Evolutionary conservation across 306 rosid species (phyloP).

Genomic region (Prunus padus): DNA sequence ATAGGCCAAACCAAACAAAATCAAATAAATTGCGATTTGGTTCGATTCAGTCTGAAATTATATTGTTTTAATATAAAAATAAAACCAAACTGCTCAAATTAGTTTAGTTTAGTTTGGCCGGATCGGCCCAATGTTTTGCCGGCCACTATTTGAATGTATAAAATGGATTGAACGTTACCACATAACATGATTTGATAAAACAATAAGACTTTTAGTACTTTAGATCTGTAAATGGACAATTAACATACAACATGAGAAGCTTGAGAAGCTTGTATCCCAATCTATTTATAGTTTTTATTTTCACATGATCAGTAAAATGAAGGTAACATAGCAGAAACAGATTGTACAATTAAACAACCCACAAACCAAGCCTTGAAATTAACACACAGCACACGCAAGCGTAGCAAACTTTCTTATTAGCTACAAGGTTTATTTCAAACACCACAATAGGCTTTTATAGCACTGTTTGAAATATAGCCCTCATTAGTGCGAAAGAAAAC

Average conservation of each 20-base stretch:
- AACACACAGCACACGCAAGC: neutral
- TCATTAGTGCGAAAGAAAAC: conserved; percentile 32
- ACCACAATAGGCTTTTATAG: conserved; percentile 40
- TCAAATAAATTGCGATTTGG: too few species aligned
- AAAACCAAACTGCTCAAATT: too few species aligned
- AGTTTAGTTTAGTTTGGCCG: too few species aligned
- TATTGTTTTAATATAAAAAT: too few species aligned
- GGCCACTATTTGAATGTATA: too few species aligned
- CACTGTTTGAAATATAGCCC: conserved; percentile 24
- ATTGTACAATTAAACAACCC: neutral
- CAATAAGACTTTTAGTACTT: too few species aligned
- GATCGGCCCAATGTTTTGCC: too few species aligned
- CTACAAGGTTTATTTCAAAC: conserved; percentile 13
- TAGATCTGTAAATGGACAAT: neutral
- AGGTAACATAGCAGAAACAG: neutral
- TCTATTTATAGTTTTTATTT: too few species aligned
- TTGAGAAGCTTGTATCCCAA: neutral
- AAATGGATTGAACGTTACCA: too few species aligned
- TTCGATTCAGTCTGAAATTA: too few species aligned
- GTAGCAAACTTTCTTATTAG: neutral
- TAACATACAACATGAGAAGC: neutral
- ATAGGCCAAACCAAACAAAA: too few species aligned
- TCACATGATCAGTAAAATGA: neutral
- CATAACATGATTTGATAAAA: too few species aligned
- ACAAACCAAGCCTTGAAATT: neutral